Evolutionary conservation across 768 basidiomycete genomes (phyloP).

Genomic region (Boletus eberwhitei): DNA sequence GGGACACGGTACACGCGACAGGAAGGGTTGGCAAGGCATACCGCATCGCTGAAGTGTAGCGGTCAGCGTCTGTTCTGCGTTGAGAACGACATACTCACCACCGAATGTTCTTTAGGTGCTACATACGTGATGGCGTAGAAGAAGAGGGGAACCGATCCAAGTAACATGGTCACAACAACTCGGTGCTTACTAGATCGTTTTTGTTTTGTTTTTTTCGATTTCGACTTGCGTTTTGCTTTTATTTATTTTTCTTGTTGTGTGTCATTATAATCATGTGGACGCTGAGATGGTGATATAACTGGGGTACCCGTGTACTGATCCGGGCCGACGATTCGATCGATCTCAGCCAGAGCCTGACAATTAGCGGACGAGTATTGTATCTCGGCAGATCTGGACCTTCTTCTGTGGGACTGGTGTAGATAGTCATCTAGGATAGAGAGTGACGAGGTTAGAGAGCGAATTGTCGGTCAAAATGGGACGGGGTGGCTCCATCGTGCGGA

Average conservation of each 20-base stretch:
- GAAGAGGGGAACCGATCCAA: too few relatives aligned
- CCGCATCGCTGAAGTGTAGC: background rate
- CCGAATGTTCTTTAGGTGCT: background rate
- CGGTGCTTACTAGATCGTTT: too few relatives aligned
- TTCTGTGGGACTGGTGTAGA: too few relatives aligned
- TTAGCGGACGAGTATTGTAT: background rate
- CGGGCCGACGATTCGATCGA: background rate
- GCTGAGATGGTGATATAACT: background rate
- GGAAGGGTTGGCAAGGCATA: slow-evolving; percentile 4
- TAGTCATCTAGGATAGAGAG: too few relatives aligned
- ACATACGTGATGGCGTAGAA: too few relatives aligned
- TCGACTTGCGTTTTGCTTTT: background rate
- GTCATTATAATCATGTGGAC: background rate
- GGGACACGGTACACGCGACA: slow-evolving; percentile 3
- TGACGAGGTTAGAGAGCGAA: too few relatives aligned
- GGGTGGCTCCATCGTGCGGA: too few relatives aligned
- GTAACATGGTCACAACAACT: too few relatives aligned
- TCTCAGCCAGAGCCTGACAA: background rate
- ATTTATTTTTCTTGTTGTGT: background rate
- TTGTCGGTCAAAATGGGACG: too few relatives aligned
- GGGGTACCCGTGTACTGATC: background rate
- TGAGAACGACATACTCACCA: background rate
- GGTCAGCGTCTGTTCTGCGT: background rate
- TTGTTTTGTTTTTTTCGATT: background rate
- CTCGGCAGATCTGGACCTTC: too few relatives aligned